These are phyloP conservation scores for Rhododendron williamsianum DNA, from an alignment of 148 eudicot genomes.

Conservation along the genomic window DNA sequence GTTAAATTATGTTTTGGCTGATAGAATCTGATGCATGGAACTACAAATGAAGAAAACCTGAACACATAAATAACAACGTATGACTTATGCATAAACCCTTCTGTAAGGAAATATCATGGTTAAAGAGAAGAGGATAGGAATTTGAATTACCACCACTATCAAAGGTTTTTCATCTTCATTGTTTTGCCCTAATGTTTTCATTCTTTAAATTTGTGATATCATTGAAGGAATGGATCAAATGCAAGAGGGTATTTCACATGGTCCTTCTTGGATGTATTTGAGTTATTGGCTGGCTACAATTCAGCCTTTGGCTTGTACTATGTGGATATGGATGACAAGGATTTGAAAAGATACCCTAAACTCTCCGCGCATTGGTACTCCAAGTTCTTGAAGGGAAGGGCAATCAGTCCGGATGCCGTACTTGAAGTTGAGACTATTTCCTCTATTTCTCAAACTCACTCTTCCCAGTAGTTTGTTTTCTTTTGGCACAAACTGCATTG, in stretches of 20 bases:
- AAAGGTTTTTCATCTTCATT: not conserved
- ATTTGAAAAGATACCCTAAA: constrained; percentile 48
- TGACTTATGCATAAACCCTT: not conserved
- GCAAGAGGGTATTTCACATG: constrained; percentile 60
- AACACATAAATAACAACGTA: not conserved
- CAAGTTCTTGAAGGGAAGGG: constrained; percentile 41
- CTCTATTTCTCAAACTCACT: constrained; percentile 1
- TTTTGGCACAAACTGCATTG: not conserved
- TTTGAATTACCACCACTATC: not conserved
- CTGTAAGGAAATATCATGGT: not conserved
- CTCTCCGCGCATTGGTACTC: constrained; percentile 69
- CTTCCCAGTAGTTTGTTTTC: not conserved
- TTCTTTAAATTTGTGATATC: not conserved
- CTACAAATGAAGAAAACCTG: not conserved
- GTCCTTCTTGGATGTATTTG: constrained; percentile 64
- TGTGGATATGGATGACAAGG: constrained; percentile 47
- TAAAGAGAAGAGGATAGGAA: not conserved
- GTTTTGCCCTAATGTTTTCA: not conserved
- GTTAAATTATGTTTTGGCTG: not conserved
- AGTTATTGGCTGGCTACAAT: constrained; percentile 37
- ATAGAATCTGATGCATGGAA: not conserved
- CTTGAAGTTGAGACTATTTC: constrained; percentile 5
- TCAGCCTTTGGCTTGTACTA: constrained; percentile 47
- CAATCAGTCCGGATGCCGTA: not conserved
- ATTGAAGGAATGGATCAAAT: constrained; percentile 60